These are phyloP conservation scores for Euptelea pleiosperma DNA, from an alignment of 164 flowering plant genomes.

Conservation along the genomic window DNA sequence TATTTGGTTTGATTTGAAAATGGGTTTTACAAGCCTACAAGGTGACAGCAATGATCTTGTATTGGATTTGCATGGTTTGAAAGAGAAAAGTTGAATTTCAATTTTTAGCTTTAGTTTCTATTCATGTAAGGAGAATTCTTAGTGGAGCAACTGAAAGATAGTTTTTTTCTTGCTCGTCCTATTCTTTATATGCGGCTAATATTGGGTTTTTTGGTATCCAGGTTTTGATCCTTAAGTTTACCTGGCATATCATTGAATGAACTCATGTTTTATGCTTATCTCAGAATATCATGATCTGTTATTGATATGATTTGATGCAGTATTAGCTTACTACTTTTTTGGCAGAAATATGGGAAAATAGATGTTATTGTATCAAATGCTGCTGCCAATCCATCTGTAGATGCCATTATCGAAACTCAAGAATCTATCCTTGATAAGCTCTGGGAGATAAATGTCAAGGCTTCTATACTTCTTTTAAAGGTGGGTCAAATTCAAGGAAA, in stretches of 20 bases:
- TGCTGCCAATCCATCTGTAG: slow-evolving; percentile 75
- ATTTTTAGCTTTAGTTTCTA: neutral
- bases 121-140: neutral
- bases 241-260: neutral
- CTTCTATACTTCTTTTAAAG: slow-evolving; percentile 71
- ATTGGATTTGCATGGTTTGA: neutral
- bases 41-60: neutral
- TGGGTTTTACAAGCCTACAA: neutral
- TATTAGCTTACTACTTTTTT: neutral
- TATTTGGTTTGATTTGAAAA: neutral
- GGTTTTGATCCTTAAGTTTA: neutral
- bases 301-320: neutral
- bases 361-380: slow-evolving; percentile 89
- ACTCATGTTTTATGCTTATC: neutral
- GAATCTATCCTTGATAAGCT: slow-evolving; percentile 90
- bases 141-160: neutral
- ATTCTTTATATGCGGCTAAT: too few relatives aligned
- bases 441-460: slow-evolving; percentile 93
- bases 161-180: too few relatives aligned
- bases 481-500: slow-evolving; percentile 26
- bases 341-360: slow-evolving; percentile 76
- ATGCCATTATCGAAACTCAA: slow-evolving; percentile 52
- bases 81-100: neutral
- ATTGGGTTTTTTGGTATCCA: too few relatives aligned
- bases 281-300: neutral